Base-by-base conservation (phyloP, 495 filamentous ascomycete species). In the Parathielavia appendiculata region DNA sequence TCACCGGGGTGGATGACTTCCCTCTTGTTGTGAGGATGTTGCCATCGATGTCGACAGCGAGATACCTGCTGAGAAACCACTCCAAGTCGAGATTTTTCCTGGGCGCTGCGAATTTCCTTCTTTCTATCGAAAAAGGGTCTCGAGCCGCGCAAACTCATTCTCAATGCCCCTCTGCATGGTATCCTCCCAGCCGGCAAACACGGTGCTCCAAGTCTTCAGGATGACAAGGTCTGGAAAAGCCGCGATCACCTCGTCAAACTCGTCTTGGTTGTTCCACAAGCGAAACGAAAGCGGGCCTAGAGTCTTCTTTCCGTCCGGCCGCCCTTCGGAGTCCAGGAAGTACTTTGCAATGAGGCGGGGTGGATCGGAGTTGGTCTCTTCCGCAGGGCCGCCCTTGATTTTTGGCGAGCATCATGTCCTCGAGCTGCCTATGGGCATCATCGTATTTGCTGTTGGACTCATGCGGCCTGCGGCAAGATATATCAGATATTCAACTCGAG, bases 261-360 rank as follows among this genome's bases (percentile, higher is more conserved):
- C 36, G 19, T 32, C 17, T 35, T 26, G 13, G 39, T 36, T 12
- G 13, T 35, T 36, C 12, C 1, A 38, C 35, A 12, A 40, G 35
- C 5, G 14, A 19, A 58, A n/a, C 17, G 38, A 7, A 12, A 64
- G 34, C 10, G 58, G 54, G 1, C 50, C 20, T 17, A 45, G 55
- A 14, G 51, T 60, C 48, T 59, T 64, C 4, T 16, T 20, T 23
- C 40, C 36, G 34, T 44, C 43, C 7, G 57, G 62, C 2, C 20
- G 19, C 5, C 54, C 62, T 5, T 54, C 43, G 39, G 58, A 34
- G 38, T 66, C 62, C 0, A 66, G 62, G 26, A 66, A 66, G 38
- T 64, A 64, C 49, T 66, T 66, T 14, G 54, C 58, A 17, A 66
- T n/a, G 52, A 66, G 64, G 52, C 50, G 62, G 17, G 36, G 19